Base-by-base conservation (phyloP, 2,329 filamentous ascomycete genomes). In the Aspergillus carbonarius region DNA sequence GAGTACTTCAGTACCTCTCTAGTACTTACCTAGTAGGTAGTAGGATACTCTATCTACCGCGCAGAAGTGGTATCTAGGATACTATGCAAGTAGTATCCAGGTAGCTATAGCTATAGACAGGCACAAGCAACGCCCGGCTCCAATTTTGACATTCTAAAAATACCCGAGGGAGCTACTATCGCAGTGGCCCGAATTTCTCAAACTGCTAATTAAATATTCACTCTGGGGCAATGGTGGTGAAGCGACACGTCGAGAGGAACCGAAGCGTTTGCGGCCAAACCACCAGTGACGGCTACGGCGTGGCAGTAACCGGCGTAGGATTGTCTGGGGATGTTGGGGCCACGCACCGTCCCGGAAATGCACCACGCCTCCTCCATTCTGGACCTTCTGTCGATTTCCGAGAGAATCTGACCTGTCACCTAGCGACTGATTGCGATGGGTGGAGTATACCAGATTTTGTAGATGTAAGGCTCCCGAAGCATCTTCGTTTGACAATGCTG, bases 211-310 rank as follows among this genome's bases (percentile, higher is more conserved):
- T 13, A 32, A 32, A 10, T 32, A 27, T 32, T 32, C 30, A 32
- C 35, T 39, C 35, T 50, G 15, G 47, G 47, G 47, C 12, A 15
- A 1, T 49, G 1, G 9, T 32, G 30, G 44, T 54, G 25, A 59
- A 56, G 55, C 58, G 55, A 58, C 60, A 60, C 56, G 60, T 63
- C 55, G 54, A 60, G 50, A 58, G 23, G 20, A 60, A 42, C 50
- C 47, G 23, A 53, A 61, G 59, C 59, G 61, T 63, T 63, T 63
- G 59, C 46, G 54, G 49, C 37, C 37, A 50, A 53, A 49, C 25
- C 54, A 39, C 52, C 58, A 59, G 40, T 59, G 40, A 27, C 18
- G 37, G 40, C 23, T 12, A 12, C 37, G n/a, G 46, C 46, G 56
- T 63, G 60, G 52, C 10, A 47, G 44, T 58, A 62, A 32, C 10